A percentile compares a stretch with the other conserved stretches of the same genome.
These are phyloP conservation scores for Mycena albidolilacea DNA, from an alignment of 768 basidiomycete species.

Conservation along the genomic window DNA sequence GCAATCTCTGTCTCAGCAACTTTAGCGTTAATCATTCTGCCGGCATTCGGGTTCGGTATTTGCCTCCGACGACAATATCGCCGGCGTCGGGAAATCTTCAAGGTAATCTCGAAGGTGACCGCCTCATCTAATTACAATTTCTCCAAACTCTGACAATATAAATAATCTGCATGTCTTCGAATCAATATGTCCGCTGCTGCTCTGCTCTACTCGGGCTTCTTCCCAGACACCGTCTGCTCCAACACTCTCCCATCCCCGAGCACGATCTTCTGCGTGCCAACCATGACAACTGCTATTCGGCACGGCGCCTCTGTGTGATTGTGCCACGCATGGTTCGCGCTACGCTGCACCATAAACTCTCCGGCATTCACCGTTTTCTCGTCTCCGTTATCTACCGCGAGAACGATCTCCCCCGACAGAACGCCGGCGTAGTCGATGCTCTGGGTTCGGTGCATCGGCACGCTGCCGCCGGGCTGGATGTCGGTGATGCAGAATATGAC, in stretches of 20 bases:
- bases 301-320: constrained; percentile 30
- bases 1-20: too few relatives aligned
- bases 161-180: too few relatives aligned
- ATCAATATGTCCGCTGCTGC: too few relatives aligned
- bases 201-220: constrained; percentile 24
- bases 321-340: constrained; percentile 30
- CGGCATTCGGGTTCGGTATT: too few relatives aligned
- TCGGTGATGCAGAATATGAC: constrained; percentile 28
- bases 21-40: too few relatives aligned
- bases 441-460: constrained; percentile 36
- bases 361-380: constrained; percentile 30
- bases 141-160: too few relatives aligned
- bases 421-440: constrained; percentile 38
- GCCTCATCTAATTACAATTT: too few relatives aligned
- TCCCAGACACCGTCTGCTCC: constrained; percentile 28
- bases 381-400: constrained; percentile 23
- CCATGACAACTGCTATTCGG: constrained; percentile 27
- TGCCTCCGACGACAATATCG: too few relatives aligned
- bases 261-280: constrained; percentile 31
- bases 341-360: constrained; percentile 32
- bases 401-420: constrained; percentile 33
- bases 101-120: too few relatives aligned
- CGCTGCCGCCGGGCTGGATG: constrained; percentile 17
- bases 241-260: constrained; percentile 23
- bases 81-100: too few relatives aligned